These are phyloP conservation scores for Globisporangium cylindrosporum DNA, from an alignment of 352 stramenopile species.

Conservation along the genomic window DNA sequence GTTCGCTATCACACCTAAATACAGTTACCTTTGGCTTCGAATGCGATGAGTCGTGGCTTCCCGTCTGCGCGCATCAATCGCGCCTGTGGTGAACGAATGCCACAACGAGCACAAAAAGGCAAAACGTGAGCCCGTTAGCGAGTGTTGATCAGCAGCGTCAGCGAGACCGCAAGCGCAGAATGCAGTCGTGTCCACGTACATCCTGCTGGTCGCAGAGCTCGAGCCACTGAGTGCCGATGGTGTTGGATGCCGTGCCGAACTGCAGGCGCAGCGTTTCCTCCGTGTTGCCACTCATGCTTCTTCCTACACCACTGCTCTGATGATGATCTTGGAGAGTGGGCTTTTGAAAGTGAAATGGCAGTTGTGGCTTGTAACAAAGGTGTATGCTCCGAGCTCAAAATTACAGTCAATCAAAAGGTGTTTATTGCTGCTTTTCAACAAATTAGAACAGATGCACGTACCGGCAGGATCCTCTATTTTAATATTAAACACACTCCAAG, in stretches of 20 bases:
- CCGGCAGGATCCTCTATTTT: background rate
- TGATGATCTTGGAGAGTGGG: background rate
- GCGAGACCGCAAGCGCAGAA: background rate
- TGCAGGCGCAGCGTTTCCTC: constrained; percentile 69
- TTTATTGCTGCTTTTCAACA: background rate
- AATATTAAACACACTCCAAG: background rate
- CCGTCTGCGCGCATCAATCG: constrained; percentile 30
- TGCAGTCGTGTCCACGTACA: constrained; percentile 20
- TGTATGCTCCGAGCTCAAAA: background rate
- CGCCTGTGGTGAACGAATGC: constrained; percentile 9
- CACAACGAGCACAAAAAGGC: background rate
- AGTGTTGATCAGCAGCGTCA: background rate
- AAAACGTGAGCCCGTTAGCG: background rate
- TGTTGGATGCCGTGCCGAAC: constrained; percentile 67
- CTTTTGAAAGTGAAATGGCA: background rate
- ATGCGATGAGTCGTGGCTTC: constrained; percentile 51
- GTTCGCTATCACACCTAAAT: background rate
- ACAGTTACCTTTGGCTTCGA: constrained; percentile 67
- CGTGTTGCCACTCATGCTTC: constrained; percentile 16
- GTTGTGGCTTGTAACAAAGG: background rate
- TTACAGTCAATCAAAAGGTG: background rate
- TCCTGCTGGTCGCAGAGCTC: constrained; percentile 43
- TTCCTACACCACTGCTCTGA: background rate
- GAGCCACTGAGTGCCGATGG: constrained; percentile 63
- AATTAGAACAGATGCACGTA: background rate